Evolutionary conservation across 176 grass and related monocot species (phyloP).

Genomic region (Rhynchospora breviuscula): DNA sequence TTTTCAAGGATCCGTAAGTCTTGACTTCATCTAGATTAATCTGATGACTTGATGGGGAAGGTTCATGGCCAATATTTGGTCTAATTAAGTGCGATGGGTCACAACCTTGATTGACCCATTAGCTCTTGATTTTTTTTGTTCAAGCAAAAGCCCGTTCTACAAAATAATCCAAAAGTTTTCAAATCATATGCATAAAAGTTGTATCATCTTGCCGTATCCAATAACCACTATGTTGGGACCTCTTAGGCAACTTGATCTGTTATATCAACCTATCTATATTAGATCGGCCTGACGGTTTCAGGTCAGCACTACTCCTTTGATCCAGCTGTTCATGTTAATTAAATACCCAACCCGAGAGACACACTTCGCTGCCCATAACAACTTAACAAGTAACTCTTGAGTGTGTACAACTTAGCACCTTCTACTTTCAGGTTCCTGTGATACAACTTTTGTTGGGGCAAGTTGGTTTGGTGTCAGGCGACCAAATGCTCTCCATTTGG

Average conservation of each 20-base stretch:
- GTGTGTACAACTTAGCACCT: not conserved
- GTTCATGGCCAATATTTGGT: conserved; percentile 4
- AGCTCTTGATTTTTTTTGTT: not conserved
- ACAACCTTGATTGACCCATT: not conserved
- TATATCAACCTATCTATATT: not conserved
- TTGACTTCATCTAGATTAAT: not conserved
- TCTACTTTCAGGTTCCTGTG: conserved; percentile 74
- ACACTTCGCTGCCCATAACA: not conserved
- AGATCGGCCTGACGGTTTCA: not conserved
- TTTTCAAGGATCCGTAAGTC: not conserved
- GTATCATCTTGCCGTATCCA: not conserved
- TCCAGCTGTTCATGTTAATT: not conserved
- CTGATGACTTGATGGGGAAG: not conserved
- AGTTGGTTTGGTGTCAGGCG: conserved; percentile 72
- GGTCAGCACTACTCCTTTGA: not conserved
- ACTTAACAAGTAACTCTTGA: not conserved
- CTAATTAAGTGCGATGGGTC: not conserved
- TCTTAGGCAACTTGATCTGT: not conserved
- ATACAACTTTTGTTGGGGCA: conserved; percentile 88
- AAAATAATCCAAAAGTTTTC: not conserved
- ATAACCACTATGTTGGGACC: too few species aligned
- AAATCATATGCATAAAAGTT: not conserved
- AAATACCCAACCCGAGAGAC: not conserved
- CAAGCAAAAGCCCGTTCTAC: not conserved
- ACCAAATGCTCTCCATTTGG: conserved; percentile 97